Base-by-base conservation (phyloP, 176 grass and related monocot genomes). In the Bolboschoenus planiculmis region DNA sequence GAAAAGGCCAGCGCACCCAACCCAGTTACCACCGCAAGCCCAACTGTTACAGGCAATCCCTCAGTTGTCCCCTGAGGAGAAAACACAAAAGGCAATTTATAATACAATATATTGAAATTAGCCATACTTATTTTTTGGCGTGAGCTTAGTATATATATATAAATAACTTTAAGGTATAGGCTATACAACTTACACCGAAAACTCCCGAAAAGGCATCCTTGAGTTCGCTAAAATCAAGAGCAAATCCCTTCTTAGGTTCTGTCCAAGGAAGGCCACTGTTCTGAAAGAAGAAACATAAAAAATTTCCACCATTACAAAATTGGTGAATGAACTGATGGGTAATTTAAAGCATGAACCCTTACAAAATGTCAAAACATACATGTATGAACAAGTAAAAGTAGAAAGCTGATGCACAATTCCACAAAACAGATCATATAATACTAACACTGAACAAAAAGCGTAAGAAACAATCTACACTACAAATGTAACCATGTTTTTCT, bases 211-310 rank as follows among this genome's bases (percentile, higher is more conserved):
- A 35, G 64, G 84, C 79, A 85, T 89, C 87, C 20, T 10, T 74
- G 27, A 99, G 56, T 84, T 88, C 77, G 2, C 87, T 78, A 29
- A 97, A 89, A 84, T 94, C 65, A 56, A 98, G 81, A 88, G 62
- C 89, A 26, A 99, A 78, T 79, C 74, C 89, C 81, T 93, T 93
- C 44, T 80, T 86, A 65, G 93, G 91, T 77, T 85, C 51, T 64
- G 85, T 86, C 97, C 97, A 99, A 26, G 93, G 97, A 88, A 99
- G 89, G 30, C 87, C 86, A 83, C 88, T 99, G 31, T 71, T 99
- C 97, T 99, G 89, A 78, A 93, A 86, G 13, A 62, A 30, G 40
- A 71, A 76, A 56, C 31, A 18, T 50, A 21, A 3, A 21, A 3
- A 80, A 70, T 64, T 81, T 61, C n/a, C 18, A 40, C 34, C 57